A percentile compares a stretch with the other conserved stretches of the same genome.
Conservation (phyloP, 2,329 filamentous ascomycete genomes). For the Epichloe bromicola region DNA sequence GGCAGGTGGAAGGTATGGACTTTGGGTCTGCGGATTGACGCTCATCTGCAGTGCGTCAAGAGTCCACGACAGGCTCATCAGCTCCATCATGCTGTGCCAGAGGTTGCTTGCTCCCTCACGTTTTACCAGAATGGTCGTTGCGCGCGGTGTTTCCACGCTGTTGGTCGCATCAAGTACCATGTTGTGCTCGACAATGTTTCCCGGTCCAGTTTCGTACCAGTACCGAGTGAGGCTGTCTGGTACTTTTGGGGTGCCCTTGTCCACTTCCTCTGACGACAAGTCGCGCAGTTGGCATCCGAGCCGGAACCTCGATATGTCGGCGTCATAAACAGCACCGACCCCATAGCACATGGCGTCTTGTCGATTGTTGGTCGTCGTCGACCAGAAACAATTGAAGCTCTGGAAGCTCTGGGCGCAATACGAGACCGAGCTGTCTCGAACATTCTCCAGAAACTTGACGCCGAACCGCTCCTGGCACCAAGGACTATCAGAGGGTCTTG, state of each 20-base stretch:
- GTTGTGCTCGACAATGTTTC: conserved; percentile 11
- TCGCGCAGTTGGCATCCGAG: neutral
- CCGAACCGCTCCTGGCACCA: too few species aligned
- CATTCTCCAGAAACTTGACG: too few species aligned
- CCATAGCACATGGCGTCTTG: conserved; percentile 5
- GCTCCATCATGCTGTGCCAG: conserved; percentile 24
- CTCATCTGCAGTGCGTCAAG: conserved; percentile 20
- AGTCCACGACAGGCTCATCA: conserved; percentile 19
- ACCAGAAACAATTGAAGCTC: conserved; percentile 9
- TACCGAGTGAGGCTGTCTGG: conserved; percentile 11
- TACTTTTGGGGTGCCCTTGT: neutral
- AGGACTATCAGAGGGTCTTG: too few species aligned
- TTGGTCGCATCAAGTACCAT: conserved; percentile 5
- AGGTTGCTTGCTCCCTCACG: conserved; percentile 20
- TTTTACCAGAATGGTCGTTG: conserved; percentile 16
- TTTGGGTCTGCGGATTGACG: conserved; percentile 3
- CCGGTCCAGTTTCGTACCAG: conserved; percentile 20
- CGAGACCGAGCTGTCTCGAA: conserved; percentile 4
- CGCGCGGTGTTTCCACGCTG: neutral
- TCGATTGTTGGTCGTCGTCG: neutral
- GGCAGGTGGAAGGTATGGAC: conserved; percentile 11
- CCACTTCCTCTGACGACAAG: neutral
- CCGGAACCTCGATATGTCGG: neutral
- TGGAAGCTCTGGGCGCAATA: conserved; percentile 14
- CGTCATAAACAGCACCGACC: conserved; percentile 1